Evolutionary conservation across 2,329 filamentous ascomycete species (phyloP).

Genomic region (Diaporthe sp.): DNA sequence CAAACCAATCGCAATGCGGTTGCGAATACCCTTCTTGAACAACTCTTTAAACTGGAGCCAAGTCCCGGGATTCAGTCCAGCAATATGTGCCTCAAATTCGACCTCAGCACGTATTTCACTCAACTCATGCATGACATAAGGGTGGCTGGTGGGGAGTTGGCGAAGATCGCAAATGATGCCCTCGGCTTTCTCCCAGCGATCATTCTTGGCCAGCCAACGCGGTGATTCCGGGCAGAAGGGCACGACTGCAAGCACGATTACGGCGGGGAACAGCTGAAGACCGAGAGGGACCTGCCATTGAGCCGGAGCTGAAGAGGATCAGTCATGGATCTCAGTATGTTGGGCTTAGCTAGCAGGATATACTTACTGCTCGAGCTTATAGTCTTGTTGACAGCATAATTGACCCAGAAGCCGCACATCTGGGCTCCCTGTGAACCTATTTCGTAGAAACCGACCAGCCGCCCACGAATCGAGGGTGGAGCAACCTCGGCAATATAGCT

Average conservation of each 20-base stretch:
- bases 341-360: slow-evolving; percentile 46
- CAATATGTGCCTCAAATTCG: slow-evolving; percentile 61
- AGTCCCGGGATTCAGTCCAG: slow-evolving; percentile 63
- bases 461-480: slow-evolving; percentile 32
- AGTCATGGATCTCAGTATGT: slow-evolving; percentile 33
- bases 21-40: slow-evolving; percentile 43
- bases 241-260: slow-evolving; percentile 59
- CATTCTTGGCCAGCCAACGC: slow-evolving; percentile 68
- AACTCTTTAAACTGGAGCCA: slow-evolving; percentile 68
- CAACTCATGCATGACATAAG: slow-evolving; percentile 73
- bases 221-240: slow-evolving; percentile 65
- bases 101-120: slow-evolving; percentile 60
- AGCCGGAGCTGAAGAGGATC: slow-evolving; percentile 38
- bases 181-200: slow-evolving; percentile 61
- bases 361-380: slow-evolving; percentile 36
- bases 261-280: slow-evolving; percentile 65
- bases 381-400: slow-evolving; percentile 36
- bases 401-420: slow-evolving; percentile 62
- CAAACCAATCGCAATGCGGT: slow-evolving; percentile 65
- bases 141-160: slow-evolving; percentile 56
- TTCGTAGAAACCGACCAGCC: slow-evolving; percentile 31
- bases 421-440: slow-evolving; percentile 52
- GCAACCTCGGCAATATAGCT: slow-evolving; percentile 26
- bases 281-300: slow-evolving; percentile 65
- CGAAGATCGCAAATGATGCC: slow-evolving; percentile 65